Base-by-base conservation (phyloP, 2,329 filamentous ascomycete genomes). In the Neonectria punicea region DNA sequence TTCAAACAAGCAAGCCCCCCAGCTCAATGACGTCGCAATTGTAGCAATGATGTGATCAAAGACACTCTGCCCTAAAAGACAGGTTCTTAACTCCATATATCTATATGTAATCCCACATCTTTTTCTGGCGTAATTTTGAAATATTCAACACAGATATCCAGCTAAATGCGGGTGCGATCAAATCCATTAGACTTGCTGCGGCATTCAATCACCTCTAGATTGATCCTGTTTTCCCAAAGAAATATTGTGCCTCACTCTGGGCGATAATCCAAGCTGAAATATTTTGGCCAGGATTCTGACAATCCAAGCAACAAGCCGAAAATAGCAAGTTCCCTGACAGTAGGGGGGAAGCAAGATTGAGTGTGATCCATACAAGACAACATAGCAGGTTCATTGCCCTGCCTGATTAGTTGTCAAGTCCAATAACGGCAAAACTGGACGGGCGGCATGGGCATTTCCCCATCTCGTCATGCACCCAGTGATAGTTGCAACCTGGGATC, bases 191-290 rank as follows among this genome's bases (percentile, higher is more conserved):
- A 39, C 47, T 30, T 10, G 18, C 39, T 46, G 16, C 44, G 43
- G 10, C 34, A 51, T 53, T 53, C 39, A 53, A 22, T 53, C 30
- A 30, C n/a, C 44, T 30, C 39, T 53, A 6, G 41, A 36, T 46
- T 60, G 20, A 30, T 39, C 47, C 28, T 28, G 57, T 53, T 14
- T 34, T 34, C 57, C 49, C 25, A 36, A 59, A 53, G 20, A 44
- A 36, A 53, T 22, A 25, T n/a, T 61, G 8, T 10, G 30, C 32
- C 20, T 28, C 20, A 25, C 36, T 11, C 9, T 28, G 22, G 28
- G 43, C n/a, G 43, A 47, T 36, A 46, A 25, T 36, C 32, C 32
- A 20, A 53, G 39, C 32, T 18, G 13, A 61, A 11, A 18, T 14
- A 55, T 41, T 13, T 54, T 32, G 32, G 22, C 22, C 16, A 18